phyloP scores from a whole-genome alignment of 2,329 filamentous ascomycete genomes.

The Alternaria sp. region DNA sequence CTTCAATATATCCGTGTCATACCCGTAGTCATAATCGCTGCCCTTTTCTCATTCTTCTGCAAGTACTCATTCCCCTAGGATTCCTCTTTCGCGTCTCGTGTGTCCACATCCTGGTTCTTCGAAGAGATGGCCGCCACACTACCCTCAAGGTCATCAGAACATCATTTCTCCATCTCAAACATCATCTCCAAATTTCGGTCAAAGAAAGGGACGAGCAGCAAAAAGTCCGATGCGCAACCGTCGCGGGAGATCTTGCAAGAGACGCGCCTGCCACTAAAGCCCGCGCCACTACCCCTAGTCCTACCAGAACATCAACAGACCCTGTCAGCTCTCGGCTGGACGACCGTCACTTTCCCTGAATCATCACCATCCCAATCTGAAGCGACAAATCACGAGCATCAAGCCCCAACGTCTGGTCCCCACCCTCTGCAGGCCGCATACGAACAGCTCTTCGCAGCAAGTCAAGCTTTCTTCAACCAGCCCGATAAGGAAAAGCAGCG shows the following conservation, averaged over 20 bases:
- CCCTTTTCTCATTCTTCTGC: neutral
- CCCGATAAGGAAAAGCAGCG: constrained; percentile 29
- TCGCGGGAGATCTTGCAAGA: constrained; percentile 9
- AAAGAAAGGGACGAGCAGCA: constrained; percentile 14
- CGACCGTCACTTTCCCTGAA: constrained; percentile 42
- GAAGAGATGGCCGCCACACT: constrained; percentile 27
- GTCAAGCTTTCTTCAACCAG: constrained; percentile 41
- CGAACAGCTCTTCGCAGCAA: constrained; percentile 36
- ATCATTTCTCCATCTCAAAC: constrained; percentile 35
- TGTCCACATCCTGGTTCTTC: neutral
- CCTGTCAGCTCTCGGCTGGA: constrained; percentile 44
- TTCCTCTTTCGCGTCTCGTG: neutral
- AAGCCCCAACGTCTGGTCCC: neutral
- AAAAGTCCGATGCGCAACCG: neutral
- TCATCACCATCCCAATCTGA: neutral
- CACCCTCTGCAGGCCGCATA: constrained; percentile 43
- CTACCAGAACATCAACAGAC: constrained; percentile 40
- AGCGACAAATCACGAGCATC: neutral
- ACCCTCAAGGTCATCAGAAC: constrained; percentile 17
- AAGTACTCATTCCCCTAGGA: neutral
- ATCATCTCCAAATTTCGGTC: constrained; percentile 37
- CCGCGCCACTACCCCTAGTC: constrained; percentile 39
- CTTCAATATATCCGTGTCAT: neutral
- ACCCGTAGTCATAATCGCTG: neutral
- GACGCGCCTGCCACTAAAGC: constrained; percentile 27